These are phyloP conservation scores for Podospora anserina DNA, from an alignment of 495 filamentous ascomycete species.

Conservation along the genomic window DNA sequence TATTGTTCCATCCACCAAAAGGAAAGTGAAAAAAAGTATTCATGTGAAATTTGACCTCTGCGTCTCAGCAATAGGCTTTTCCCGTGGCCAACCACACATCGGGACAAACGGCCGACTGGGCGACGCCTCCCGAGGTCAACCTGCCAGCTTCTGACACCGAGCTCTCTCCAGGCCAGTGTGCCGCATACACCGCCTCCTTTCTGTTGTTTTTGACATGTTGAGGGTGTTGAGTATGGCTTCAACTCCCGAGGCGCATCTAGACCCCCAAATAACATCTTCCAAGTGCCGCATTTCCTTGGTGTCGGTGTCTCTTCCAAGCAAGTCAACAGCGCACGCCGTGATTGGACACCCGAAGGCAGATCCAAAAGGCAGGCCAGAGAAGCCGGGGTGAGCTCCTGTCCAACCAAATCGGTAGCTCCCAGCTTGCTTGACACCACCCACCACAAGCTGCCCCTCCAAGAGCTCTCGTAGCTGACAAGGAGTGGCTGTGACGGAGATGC, in stretches of 20 bases:
- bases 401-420: neutral
- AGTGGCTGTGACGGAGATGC: neutral
- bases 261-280: neutral
- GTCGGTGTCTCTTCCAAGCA: neutral
- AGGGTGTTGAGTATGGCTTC: neutral
- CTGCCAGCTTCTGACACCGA: neutral
- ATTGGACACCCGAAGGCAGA: neutral
- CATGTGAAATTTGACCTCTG: neutral
- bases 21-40: neutral
- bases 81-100: neutral
- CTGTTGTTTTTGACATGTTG: neutral
- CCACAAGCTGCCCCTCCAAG: neutral
- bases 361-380: neutral
- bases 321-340: neutral
- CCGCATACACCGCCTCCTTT: neutral
- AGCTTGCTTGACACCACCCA: neutral
- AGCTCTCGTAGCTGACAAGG: neutral
- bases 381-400: neutral
- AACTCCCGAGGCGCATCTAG: neutral
- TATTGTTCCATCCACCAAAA: too few relatives aligned
- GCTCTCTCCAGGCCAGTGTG: neutral
- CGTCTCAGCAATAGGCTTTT: neutral
- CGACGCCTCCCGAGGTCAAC: neutral
- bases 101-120: neutral
- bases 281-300: neutral